Conservation (phyloP, 2,329 filamentous ascomycete species). For the Tympanopsis confertula region DNA sequence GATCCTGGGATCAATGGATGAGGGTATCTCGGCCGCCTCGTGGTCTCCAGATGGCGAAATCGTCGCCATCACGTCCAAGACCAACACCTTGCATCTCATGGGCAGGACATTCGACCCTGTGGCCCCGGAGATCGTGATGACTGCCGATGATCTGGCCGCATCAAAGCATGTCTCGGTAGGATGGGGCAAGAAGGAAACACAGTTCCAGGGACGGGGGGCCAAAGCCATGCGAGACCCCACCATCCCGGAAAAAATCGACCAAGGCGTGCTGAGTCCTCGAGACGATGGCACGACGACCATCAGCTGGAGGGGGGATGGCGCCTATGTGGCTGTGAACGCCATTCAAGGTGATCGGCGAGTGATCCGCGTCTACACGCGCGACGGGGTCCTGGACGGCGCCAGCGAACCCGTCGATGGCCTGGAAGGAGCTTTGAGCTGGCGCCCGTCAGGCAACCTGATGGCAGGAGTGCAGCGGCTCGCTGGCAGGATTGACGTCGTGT, state of each 20-base stretch:
- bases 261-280: slow-evolving; percentile 60
- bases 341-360: slow-evolving; percentile 65
- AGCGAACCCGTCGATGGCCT: slow-evolving; percentile 89
- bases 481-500: slow-evolving; percentile 68
- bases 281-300: slow-evolving; percentile 66
- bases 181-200: slow-evolving; percentile 96
- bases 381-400: slow-evolving; percentile 81
- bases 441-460: slow-evolving; percentile 80
- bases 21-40: slow-evolving; percentile 74
- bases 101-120: slow-evolving; percentile 80
- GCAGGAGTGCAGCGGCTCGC: slow-evolving; percentile 69
- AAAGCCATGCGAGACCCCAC: slow-evolving; percentile 83
- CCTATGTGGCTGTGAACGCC: slow-evolving; percentile 77
- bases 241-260: slow-evolving; percentile 82
- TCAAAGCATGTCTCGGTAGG: slow-evolving; percentile 93
- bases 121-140: slow-evolving; percentile 61
- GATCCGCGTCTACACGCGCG: slow-evolving; percentile 80
- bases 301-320: slow-evolving; percentile 89
- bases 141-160: slow-evolving; percentile 65
- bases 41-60: slow-evolving; percentile 97
- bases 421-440: slow-evolving; percentile 81
- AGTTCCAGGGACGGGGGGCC: slow-evolving; percentile 87
- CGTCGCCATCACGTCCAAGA: slow-evolving; percentile 69
- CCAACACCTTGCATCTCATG: slow-evolving; percentile 78
- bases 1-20: slow-evolving; percentile 88